A percentile compares a stretch with the other conserved stretches of the same genome.
Conservation (phyloP, 768 basidiomycete species). For the Suillus lakei region DNA sequence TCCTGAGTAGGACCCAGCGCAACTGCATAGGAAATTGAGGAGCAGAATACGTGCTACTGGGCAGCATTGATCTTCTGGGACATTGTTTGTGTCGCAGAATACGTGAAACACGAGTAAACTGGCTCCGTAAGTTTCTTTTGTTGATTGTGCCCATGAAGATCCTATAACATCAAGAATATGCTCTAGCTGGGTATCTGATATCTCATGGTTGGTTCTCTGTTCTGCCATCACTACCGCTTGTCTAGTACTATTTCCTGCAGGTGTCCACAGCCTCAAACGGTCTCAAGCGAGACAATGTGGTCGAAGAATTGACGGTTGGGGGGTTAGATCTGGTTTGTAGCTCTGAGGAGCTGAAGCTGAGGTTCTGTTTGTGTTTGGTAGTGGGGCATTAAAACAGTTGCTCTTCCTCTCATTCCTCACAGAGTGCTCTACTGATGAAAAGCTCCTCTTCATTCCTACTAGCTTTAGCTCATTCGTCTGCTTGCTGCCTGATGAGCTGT, state of each 20-base stretch:
- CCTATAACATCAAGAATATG: background rate
- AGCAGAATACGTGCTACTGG: constrained; percentile 13
- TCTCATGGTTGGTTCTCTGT: too few relatives aligned
- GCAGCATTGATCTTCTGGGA: constrained; percentile 16
- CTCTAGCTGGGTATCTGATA: background rate
- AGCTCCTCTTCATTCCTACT: too few relatives aligned
- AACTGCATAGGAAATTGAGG: constrained; percentile 17
- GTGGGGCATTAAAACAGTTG: too few relatives aligned
- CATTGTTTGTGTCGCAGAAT: constrained; percentile 19
- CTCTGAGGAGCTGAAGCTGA: fast-evolving
- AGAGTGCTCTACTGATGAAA: too few relatives aligned
- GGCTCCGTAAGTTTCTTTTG: constrained; percentile 14
- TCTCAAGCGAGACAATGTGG: constrained; percentile 10
- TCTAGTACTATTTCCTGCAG: background rate
- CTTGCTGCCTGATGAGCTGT: background rate
- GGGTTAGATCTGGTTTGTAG: background rate
- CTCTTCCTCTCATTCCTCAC: too few relatives aligned
- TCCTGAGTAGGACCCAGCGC: constrained; percentile 20
- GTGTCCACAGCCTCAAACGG: background rate
- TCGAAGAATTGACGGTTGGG: background rate
- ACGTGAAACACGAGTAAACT: constrained; percentile 23
- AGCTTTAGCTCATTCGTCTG: background rate
- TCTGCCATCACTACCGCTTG: too few relatives aligned
- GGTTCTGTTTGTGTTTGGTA: too few relatives aligned
- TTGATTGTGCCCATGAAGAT: constrained; percentile 14